Base-by-base conservation (phyloP, 768 basidiomycete genomes). In the Mycena vulgaris region DNA sequence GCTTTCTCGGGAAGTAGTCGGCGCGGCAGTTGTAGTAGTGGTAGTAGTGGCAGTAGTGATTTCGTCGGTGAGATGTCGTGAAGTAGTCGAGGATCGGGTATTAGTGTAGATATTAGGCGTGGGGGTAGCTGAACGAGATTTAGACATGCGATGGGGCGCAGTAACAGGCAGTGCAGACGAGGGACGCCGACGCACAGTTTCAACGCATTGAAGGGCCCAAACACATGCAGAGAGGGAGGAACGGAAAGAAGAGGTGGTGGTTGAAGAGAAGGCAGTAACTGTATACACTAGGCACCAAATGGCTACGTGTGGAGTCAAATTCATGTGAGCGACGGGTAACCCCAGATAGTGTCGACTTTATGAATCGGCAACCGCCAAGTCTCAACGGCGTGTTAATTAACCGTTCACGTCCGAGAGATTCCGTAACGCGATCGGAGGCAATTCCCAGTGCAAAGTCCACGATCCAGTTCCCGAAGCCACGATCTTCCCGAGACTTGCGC, bases 71-170 rank as follows among this genome's bases (percentile, higher is more conserved):
- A 78, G 76, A 57, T 76, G 78, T 84, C 83, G 86, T 85, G 84
- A 85, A 70, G 80, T 80, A 78, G 85, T 83, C 72, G 80, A 63
- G 66, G 79, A 74, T 31, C 80, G 71, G 73, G 79, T 79, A 84
- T 83, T 83, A 84, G 77, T 70, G 76, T 77, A 72, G 71, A 78
- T 80, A 84, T 83, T 84, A 83, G 80, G 81, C 67, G 78, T 83
- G 71, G 85, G 83, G 70, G 83, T 84, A 78, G 81, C 76, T 72
- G 86, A 84, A 79, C 81, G 83, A 66, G 85, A 86, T 75, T 81
- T 80, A 78, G 86, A 85, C 87, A 88, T 88, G 76, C 86, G 75
- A 77, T 49, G 74, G 75, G 73, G 70, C 69, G 72, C 70, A 74
- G 45, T 65, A 37, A 74, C 42, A 57, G 52, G 25, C 60, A 58